These are phyloP conservation scores for Nissolia schottii DNA, from an alignment of 306 rosid species.

Conservation along the genomic window DNA sequence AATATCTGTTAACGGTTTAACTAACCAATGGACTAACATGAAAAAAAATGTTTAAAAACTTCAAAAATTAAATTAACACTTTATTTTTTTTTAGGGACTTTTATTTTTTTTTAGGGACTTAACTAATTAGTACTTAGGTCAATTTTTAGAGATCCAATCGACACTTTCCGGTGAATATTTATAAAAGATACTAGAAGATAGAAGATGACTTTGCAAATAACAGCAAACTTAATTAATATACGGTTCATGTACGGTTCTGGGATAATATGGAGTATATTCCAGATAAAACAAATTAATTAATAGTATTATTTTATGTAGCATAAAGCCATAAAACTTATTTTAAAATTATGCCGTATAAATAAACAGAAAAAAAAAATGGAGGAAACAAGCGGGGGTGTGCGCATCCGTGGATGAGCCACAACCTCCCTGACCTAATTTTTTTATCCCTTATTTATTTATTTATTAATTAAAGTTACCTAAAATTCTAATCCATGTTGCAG, in stretches of 20 bases:
- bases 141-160: no score
- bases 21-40: no score
- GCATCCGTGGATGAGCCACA: slow-evolving; percentile 12
- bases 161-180: no score
- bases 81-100: no score
- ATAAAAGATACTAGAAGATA: no score
- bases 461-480: no score
- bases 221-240: background rate
- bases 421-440: slow-evolving; percentile 23
- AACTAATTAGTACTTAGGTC: no score
- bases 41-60: no score
- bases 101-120: no score
- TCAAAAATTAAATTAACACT: no score
- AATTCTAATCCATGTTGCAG: background rate
- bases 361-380: background rate
- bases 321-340: background rate
- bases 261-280: background rate
- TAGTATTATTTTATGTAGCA: background rate
- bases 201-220: background rate
- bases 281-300: background rate
- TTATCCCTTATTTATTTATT: no score
- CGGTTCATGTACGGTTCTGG: background rate
- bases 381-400: background rate
- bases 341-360: background rate
- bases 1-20: no score